Base-by-base conservation (phyloP, 768 basidiomycete species). In the Mycena haematopus region DNA sequence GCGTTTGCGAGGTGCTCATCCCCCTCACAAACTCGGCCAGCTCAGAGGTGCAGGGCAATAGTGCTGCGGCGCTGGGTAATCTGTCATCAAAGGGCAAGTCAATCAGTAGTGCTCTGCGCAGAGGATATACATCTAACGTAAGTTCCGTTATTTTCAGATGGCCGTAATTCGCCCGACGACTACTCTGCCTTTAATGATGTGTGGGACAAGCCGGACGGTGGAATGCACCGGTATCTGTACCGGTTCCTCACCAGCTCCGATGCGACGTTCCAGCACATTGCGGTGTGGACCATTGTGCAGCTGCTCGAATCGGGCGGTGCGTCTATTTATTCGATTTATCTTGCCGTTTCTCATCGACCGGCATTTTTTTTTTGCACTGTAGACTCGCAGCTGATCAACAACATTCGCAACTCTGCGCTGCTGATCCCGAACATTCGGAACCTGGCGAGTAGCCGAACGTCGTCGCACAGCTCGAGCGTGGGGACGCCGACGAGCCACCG, bases 221-320 rank as follows among this genome's bases (percentile, higher is more conserved):
- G 97, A 45, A 90, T 99, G 84, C 96, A 98, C 74, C 86, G 85
- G 63, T 99, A 99, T 77, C 82, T 99, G 46, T 90, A 93, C 73
- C 86, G 93, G 47, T 99, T 99, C 86, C 77, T 99, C 69, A 93
- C 87, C 44, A 96, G 93, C 71, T 81, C 91, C 7, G 97, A 99
- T 71, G 90, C 93, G 15, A 99, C 97, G 0, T 99, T 99, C 89
- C 96, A 98, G 75, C 97, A 99, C 73, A 99, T 99, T 65, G 97
- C 97, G 35, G 95, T 99, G 46, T 99, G 97, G 97, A 98, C 97
- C 0, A 96, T 99, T 68, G 96, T 98, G 25, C 97, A 99, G 73
- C 79, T 99, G 22, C 82, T 99, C 27, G 97, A 99, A 74, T 96
- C 96, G n/a, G 92, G 93, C 64, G 93, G 91, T 92, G 67, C 45